Evolutionary conservation across 2,329 filamentous ascomycete genomes (phyloP).

Genomic region (Endocalyx cinctus): DNA sequence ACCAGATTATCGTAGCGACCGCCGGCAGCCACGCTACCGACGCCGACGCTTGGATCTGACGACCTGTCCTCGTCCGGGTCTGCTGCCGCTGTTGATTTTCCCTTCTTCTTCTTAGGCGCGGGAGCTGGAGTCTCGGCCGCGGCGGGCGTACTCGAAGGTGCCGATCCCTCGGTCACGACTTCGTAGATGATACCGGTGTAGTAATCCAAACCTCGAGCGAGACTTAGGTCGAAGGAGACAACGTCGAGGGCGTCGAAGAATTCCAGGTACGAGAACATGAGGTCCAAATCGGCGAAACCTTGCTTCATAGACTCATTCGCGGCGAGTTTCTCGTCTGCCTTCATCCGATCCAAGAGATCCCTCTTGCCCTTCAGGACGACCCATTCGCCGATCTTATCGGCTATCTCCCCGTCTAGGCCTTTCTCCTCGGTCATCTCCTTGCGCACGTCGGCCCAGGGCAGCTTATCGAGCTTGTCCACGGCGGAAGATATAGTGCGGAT

Average conservation of each 20-base stretch:
- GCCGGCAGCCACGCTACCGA: slow-evolving; percentile 71
- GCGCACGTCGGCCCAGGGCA: slow-evolving; percentile 68
- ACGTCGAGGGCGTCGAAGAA: slow-evolving; percentile 58
- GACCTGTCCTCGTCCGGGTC: slow-evolving; percentile 54
- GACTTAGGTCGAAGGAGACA: slow-evolving; percentile 68
- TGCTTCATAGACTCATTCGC: slow-evolving; percentile 61
- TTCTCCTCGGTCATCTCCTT: slow-evolving; percentile 76
- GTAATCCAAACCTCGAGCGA: slow-evolving; percentile 72
- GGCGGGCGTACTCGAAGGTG: slow-evolving; percentile 34
- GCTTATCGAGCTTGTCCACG: slow-evolving; percentile 76
- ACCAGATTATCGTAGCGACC: slow-evolving; percentile 75
- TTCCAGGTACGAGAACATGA: slow-evolving; percentile 66
- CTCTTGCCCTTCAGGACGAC: slow-evolving; percentile 63
- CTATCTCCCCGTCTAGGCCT: slow-evolving; percentile 59
- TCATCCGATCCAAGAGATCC: slow-evolving; percentile 58
- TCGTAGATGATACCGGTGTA: slow-evolving; percentile 73
- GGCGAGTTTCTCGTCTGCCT: slow-evolving; percentile 54
- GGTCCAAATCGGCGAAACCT: slow-evolving; percentile 64
- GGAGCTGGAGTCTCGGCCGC: slow-evolving; percentile 15
- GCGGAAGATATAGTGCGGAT: slow-evolving; percentile 70
- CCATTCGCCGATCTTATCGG: slow-evolving; percentile 69
- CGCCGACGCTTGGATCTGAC: slow-evolving; percentile 65
- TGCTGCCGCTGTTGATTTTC: slow-evolving; percentile 40
- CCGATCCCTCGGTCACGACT: slow-evolving; percentile 67
- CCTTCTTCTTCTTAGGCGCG: slow-evolving; percentile 33